These are phyloP conservation scores for Camellia granthamiana DNA, from an alignment of 148 eudicot genomes.

Conservation along the genomic window DNA sequence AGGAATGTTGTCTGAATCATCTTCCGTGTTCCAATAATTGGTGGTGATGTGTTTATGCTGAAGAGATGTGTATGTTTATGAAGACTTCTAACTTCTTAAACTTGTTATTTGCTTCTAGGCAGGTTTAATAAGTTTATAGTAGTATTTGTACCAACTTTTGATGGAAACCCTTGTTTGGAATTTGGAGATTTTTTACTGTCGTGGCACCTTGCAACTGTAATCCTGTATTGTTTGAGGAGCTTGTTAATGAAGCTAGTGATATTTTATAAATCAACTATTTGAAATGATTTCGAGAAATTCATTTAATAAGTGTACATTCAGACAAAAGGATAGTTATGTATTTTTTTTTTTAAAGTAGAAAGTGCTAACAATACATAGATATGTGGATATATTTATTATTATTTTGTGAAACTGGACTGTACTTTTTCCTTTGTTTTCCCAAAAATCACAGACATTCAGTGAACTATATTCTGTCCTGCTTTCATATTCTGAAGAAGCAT, in stretches of 20 bases:
- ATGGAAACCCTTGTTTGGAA: not conserved
- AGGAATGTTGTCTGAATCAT: not conserved
- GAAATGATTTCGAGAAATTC: not conserved
- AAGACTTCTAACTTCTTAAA: not conserved
- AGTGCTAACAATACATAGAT: not conserved
- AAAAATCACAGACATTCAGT: not conserved
- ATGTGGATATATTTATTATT: not conserved
- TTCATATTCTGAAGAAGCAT: not conserved
- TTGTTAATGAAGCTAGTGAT: not conserved
- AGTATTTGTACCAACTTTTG: not conserved
- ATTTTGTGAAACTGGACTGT: not conserved
- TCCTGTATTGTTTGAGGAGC: not conserved
- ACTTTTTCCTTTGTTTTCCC: not conserved
- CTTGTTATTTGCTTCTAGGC: not conserved
- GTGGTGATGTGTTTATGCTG: not conserved
- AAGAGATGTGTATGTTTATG: not conserved
- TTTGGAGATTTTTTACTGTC: not conserved
- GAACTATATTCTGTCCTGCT: not conserved
- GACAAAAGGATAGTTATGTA: not conserved
- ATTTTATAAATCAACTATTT: too few species aligned
- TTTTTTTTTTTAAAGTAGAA: not conserved
- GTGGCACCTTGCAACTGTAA: not conserved
- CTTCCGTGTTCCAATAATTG: not conserved
- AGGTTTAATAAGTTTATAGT: not conserved
- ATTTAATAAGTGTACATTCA: not conserved